Evolutionary conservation across 257 asterid species (phyloP).

Genomic region (Fraxinus pennsylvanica): DNA sequence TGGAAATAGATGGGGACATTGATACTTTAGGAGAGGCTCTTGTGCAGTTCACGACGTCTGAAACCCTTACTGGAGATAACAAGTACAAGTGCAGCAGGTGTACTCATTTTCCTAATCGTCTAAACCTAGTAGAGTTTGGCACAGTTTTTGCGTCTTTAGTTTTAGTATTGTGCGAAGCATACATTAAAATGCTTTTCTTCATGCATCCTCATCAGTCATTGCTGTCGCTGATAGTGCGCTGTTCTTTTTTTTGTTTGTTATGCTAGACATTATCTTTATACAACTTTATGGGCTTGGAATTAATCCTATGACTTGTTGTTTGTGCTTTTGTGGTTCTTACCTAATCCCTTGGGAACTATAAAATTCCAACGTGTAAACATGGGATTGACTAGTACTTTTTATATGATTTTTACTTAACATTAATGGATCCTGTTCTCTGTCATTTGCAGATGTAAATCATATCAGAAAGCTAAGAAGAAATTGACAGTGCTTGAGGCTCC

Average conservation of each 20-base stretch:
- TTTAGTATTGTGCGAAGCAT: background rate
- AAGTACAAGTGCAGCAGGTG: conserved; percentile 67
- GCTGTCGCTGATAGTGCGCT: background rate
- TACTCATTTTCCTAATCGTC: conserved; percentile 14
- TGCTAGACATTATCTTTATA: background rate
- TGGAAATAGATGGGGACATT: conserved; percentile 56
- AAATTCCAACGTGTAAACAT: background rate
- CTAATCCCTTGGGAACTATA: background rate
- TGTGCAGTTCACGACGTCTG: conserved; percentile 52
- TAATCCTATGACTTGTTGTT: background rate
- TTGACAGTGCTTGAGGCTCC: conserved; percentile 61
- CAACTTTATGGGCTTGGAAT: background rate
- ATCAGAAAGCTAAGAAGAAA: conserved; percentile 68
- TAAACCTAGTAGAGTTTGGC: conserved; percentile 8
- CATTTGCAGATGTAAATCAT: conserved; percentile 59
- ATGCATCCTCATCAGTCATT: background rate
- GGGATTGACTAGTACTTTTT: background rate
- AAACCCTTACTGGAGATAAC: conserved; percentile 63
- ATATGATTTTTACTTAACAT: conserved; percentile 10
- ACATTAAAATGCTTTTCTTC: background rate
- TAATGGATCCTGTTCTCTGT: conserved; percentile 7
- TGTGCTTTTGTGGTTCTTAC: background rate
- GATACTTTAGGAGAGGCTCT: conserved; percentile 58
- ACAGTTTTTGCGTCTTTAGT: conserved; percentile 3
- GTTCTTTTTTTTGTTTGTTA: background rate